phyloP scores from a whole-genome alignment of 805 yeast species.

The Spathaspora girioi region DNA sequence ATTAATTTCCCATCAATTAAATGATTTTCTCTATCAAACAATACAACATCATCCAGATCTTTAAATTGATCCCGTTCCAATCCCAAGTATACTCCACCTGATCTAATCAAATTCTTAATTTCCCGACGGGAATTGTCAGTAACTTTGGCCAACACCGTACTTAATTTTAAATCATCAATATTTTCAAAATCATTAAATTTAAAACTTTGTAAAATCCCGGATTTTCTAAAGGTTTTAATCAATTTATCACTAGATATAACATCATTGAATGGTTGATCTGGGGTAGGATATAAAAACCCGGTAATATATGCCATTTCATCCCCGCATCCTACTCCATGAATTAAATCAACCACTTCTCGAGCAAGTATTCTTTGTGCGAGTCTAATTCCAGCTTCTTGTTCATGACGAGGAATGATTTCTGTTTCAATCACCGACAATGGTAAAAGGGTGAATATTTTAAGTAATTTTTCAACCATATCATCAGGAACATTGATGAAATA shows the following conservation, averaged over 20 bases:
- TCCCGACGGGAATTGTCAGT: conserved; percentile 52
- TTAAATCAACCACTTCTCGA: conserved; percentile 76
- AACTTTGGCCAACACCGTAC: conserved; percentile 48
- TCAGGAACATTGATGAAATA: conserved; percentile 79
- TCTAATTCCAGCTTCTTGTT: conserved; percentile 56
- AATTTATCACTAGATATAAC: conserved; percentile 46
- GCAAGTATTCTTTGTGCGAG: conserved; percentile 78
- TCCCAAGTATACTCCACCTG: conserved; percentile 76
- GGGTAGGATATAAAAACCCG: conserved; percentile 60
- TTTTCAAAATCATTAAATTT: conserved; percentile 20
- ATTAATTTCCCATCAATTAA: conserved; percentile 59
- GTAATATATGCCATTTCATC: conserved; percentile 64
- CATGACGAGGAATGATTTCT: conserved; percentile 50
- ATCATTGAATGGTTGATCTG: conserved; percentile 46
- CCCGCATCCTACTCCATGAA: conserved; percentile 82
- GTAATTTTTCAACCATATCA: conserved; percentile 62
- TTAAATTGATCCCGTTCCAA: conserved; percentile 47
- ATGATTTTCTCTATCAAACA: conserved; percentile 43
- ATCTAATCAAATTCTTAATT: conserved; percentile 55
- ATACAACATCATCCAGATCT: conserved; percentile 47
- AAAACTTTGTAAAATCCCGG: conserved; percentile 48
- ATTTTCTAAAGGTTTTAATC: conserved; percentile 52
- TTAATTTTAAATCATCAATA: conserved; percentile 34
- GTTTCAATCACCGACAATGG: conserved; percentile 57
- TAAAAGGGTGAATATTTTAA: conserved; percentile 76